A percentile compares a stretch with the other conserved stretches of the same genome.
Conservation (phyloP, 73 alveolate species). For the Uronychia binucleata region DNA sequence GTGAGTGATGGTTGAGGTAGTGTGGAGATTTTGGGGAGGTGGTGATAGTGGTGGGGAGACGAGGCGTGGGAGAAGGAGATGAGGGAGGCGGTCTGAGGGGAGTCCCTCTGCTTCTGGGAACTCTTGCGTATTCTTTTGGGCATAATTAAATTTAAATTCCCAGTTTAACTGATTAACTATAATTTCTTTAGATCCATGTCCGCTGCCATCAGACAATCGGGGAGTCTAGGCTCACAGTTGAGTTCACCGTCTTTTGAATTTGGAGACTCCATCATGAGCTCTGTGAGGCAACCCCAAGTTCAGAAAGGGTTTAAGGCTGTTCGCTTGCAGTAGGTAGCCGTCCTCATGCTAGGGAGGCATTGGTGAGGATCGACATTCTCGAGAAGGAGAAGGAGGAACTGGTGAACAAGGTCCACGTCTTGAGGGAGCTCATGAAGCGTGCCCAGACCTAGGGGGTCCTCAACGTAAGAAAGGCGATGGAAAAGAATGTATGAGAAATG, state of each 20-base stretch:
- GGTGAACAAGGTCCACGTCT: background rate
- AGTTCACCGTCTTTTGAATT: too few species aligned
- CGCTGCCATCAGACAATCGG: too few species aligned
- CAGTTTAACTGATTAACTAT: background rate
- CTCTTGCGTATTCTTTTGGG: background rate
- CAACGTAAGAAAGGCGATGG: background rate
- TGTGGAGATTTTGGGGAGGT: too few species aligned
- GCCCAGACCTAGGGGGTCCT: background rate
- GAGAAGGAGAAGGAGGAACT: background rate
- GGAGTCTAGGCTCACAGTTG: too few species aligned
- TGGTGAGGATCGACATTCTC: background rate
- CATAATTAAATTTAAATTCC: background rate
- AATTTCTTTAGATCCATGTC: too few species aligned
- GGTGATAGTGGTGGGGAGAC: background rate
- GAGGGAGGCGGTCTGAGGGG: background rate
- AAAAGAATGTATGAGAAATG: background rate
- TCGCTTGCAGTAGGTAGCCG: too few species aligned
- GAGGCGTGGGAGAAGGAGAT: background rate
- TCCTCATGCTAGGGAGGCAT: background rate
- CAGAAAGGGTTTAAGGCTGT: too few species aligned
- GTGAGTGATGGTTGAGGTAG: too few species aligned
- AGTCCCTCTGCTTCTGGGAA: background rate
- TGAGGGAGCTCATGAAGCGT: background rate
- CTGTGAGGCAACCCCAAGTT: too few species aligned
- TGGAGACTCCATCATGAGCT: too few species aligned